A percentile compares a stretch with the other conserved stretches of the same genome.
Conservation (phyloP, 2,329 filamentous ascomycete species). For the Macrophomina phaseolina region DNA sequence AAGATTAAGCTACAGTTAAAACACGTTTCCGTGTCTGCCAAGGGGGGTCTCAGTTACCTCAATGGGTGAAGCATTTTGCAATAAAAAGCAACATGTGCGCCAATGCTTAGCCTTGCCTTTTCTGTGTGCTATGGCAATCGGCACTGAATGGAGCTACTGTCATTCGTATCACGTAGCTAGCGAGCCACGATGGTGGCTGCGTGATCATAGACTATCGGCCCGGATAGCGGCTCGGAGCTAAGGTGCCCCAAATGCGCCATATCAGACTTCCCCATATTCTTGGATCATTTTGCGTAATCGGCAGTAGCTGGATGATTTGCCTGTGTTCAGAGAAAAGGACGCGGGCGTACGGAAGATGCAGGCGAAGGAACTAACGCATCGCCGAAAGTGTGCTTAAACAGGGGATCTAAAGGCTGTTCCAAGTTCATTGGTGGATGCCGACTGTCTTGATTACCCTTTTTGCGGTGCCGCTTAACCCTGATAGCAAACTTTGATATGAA, state of each 20-base stretch:
- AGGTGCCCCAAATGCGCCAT: neutral
- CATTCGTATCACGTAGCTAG: neutral
- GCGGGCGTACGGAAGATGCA: conserved; percentile 4
- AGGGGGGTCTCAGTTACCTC: neutral
- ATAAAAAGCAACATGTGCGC: too few relatives aligned
- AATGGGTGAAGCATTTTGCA: neutral
- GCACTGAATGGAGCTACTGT: neutral
- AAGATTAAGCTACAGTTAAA: neutral
- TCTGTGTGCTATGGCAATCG: too few relatives aligned
- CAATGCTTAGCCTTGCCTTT: too few relatives aligned
- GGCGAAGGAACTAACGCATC: neutral
- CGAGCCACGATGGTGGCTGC: neutral
- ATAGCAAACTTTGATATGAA: neutral
- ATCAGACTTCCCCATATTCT: neutral
- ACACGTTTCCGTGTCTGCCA: neutral
- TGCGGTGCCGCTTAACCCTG: neutral
- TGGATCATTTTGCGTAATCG: neutral
- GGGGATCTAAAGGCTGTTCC: too few relatives aligned
- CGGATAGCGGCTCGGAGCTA: neutral
- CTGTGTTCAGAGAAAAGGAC: too few relatives aligned
- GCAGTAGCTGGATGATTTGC: neutral
- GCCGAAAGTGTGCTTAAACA: too few relatives aligned
- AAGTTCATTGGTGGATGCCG: neutral
- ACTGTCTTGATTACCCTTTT: neutral
- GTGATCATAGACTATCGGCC: neutral